Base-by-base conservation (phyloP, 768 basidiomycete genomes). In the Cystobasidium ongulense region DNA sequence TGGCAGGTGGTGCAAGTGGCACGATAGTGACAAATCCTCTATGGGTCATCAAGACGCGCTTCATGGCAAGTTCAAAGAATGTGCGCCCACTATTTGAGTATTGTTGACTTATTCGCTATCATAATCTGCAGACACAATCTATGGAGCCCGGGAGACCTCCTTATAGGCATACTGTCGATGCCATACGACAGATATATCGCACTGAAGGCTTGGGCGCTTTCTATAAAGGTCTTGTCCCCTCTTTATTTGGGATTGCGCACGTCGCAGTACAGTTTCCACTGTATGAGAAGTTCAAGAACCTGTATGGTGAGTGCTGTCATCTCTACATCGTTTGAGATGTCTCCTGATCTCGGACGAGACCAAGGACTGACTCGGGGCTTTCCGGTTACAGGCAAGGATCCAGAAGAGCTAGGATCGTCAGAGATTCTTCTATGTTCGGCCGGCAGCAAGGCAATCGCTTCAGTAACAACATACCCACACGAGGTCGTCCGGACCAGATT, bases 31-130 rank as follows among this genome's bases (percentile, higher is more conserved):
- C 96, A 29, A 97, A 92, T 82, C 96, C 96, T 0, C 81, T 99
- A 7, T 99, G 96, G 96, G 92, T 99, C 50, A 93, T 99, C 81
- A 98, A 97, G 84, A 98, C 95, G 27, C 88, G 96, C 33, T 97
- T 98, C 83, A 98, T 98, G 96, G 95, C 95, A 76, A 76, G 84
- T 78, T 29, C 8, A n/a, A 8, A 21, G 15, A 17, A 63, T 65
- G 17, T n/a, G n/a, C 13, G 43, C 25, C n/a, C n/a, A n/a, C n/a
- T 61, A 35, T 25, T 11, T 61, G 59, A 61, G 13, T 25, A 25
- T 61, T 13, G 33, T 68, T 8, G 15, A n/a, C 35, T 18, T 21
- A 68, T 18, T 31, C 35, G 63, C 63, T 39, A n/a, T n/a, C n/a
- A 61, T 61, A 33, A 23, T 27, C 31, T 23, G 21, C 46, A 63